These are phyloP conservation scores for Aureobasidium sp. DNA, from an alignment of 2,329 filamentous ascomycete species.

Conservation along the genomic window DNA sequence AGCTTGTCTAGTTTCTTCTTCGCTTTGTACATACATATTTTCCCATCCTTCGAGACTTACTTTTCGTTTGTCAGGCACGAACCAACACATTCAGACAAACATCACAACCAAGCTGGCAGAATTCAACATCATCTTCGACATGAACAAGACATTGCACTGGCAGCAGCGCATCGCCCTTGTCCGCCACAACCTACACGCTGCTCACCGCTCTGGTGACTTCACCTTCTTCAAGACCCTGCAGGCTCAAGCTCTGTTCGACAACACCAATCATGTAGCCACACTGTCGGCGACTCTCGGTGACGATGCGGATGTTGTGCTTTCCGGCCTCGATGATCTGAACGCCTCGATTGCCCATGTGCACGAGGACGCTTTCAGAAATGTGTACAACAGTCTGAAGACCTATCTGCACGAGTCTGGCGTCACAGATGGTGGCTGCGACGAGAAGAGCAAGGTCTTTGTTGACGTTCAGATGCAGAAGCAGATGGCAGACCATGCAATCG, in stretches of 20 bases:
- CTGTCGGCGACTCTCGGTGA: slow-evolving; percentile 32
- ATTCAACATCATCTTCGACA: slow-evolving; percentile 19
- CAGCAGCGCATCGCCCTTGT: slow-evolving; percentile 37
- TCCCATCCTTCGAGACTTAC: too few relatives aligned
- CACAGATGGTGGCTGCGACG: slow-evolving; percentile 19
- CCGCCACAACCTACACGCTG: slow-evolving; percentile 36
- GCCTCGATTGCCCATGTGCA: slow-evolving; percentile 37
- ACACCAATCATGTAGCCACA: slow-evolving; percentile 37
- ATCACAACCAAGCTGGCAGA: slow-evolving; percentile 6
- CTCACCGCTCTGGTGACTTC: slow-evolving; percentile 36
- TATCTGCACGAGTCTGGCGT: slow-evolving; percentile 15
- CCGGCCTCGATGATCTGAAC: slow-evolving; percentile 39
- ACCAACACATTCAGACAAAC: neutral
- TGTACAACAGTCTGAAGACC: slow-evolving; percentile 35
- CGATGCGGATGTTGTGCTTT: slow-evolving; percentile 34
- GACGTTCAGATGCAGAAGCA: slow-evolving; percentile 37
- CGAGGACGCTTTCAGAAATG: slow-evolving; percentile 38
- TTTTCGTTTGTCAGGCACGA: neutral
- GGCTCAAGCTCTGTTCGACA: slow-evolving; percentile 34
- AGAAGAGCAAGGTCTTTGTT: slow-evolving; percentile 31
- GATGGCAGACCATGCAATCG: slow-evolving; percentile 38
- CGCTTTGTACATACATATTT: neutral
- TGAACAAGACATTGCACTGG: slow-evolving; percentile 34
- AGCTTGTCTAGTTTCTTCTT: neutral
- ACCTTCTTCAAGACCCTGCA: slow-evolving; percentile 38